phyloP scores from a whole-genome alignment of 2,329 filamentous ascomycete species.

The Diaporthe aspalathi region DNA sequence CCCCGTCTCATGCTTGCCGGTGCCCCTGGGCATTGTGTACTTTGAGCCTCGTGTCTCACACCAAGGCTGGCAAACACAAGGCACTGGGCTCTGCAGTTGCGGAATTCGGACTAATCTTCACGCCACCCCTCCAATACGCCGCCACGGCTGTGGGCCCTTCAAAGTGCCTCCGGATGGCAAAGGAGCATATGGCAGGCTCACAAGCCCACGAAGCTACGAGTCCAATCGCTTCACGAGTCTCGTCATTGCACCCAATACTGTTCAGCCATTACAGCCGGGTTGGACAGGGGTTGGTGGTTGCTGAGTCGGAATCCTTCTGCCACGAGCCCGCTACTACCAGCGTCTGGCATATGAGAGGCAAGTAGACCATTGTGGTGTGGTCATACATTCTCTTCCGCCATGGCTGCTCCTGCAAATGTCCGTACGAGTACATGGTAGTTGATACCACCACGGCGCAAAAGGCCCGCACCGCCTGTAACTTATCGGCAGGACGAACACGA shows the following conservation, averaged over 20 bases:
- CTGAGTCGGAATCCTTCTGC: background rate
- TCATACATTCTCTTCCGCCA: background rate
- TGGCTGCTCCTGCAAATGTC: background rate
- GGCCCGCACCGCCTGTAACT: constrained; percentile 7
- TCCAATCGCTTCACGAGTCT: background rate
- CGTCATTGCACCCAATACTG: background rate
- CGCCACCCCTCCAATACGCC: background rate
- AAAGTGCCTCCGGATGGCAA: background rate
- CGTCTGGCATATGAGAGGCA: background rate
- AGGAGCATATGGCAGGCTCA: background rate
- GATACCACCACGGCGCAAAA: background rate
- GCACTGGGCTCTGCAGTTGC: background rate
- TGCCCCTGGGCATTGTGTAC: background rate
- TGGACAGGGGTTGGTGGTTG: background rate
- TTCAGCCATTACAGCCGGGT: background rate
- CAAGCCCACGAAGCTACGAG: background rate
- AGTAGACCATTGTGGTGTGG: background rate
- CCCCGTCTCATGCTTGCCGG: background rate
- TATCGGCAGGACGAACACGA: constrained; percentile 12
- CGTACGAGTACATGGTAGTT: background rate
- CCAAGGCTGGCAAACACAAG: background rate
- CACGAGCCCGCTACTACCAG: background rate
- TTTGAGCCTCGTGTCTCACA: background rate
- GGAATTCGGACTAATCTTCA: background rate
- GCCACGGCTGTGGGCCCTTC: background rate